These are phyloP conservation scores for Fomitopsis palustris DNA, from an alignment of 1,284 basidiomycete species.

Conservation along the genomic window DNA sequence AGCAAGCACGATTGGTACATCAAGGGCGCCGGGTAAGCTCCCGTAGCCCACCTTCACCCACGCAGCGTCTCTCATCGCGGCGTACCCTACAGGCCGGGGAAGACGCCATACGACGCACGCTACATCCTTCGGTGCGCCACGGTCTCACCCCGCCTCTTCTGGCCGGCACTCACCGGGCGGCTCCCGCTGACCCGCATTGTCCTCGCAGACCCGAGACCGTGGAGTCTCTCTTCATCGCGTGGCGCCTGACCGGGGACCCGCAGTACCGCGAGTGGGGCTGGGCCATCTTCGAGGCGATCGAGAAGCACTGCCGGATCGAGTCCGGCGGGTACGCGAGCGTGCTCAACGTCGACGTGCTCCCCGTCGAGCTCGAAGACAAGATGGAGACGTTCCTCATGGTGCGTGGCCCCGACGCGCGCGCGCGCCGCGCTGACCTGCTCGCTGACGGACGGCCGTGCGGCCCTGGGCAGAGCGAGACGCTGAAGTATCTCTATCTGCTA, in stretches of 20 bases:
- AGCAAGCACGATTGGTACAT: conserved; percentile 81
- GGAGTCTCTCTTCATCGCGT: conserved; percentile 90
- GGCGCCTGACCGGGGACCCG: conserved; percentile 79
- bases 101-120: conserved; percentile 74
- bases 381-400: conserved; percentile 97
- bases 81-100: conserved; percentile 35
- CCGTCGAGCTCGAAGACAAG: conserved; percentile 73
- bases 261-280: conserved; percentile 85
- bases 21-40: conserved; percentile 63
- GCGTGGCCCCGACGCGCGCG: conserved; percentile 25
- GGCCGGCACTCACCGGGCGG: background rate
- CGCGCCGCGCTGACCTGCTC: background rate
- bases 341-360: conserved; percentile 77
- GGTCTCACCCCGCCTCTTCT: background rate
- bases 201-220: conserved; percentile 89
- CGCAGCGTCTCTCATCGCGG: background rate
- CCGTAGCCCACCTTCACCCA: background rate
- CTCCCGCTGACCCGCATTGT: background rate
- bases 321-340: conserved; percentile 85
- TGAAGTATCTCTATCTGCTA: conserved; percentile 92
- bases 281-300: conserved; percentile 89
- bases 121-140: conserved; percentile 76
- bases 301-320: conserved; percentile 73
- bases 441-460: background rate
- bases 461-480: conserved; percentile 72